Evolutionary conservation across 352 stramenopile species (phyloP), one percentile per base, ranked within the genome.

Genomic region (Globisporangium paroecandrum): DNA sequence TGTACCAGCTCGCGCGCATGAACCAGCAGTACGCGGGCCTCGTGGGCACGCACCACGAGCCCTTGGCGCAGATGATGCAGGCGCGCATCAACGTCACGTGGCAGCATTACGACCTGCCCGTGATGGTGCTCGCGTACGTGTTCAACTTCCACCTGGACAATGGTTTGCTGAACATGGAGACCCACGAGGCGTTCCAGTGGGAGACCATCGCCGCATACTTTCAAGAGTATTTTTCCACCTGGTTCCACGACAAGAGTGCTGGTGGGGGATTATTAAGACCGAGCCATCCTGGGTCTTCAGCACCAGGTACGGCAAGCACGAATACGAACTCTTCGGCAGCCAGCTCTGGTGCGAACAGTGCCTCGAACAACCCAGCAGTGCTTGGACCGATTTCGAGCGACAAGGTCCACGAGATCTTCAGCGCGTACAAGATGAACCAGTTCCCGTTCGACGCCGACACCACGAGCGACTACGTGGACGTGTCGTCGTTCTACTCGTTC

Each of bases 401-500:
- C 53, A 71, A 73, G 1, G 71, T 89, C 5, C 64, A 81, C 29
- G 75, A 80, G 20, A 87, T 90, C 41, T 66, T 95, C 4, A 77
- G 78, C 43, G 76, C 82, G 20, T 89, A 89, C 65, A 85, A 89
- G 54, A 66, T 82, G 49, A 82, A 79, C 10, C 79, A 90, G 49
- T 93, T 91, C 54, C 85, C 87, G 15, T 93, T 95, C 25, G 85
- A 93, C 64, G 61, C 69, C 1, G 78, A 85, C 34, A 92, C 83
- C 18, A 91, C 85, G 24, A 85, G 73, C 65, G 85, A 90, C 63
- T 93, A 94, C 66, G 71, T 81, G 0, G 85, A 95, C 60, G 83
- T 93, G 49, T 90, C 82, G 49, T 93, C 85, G 7, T 95, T 95
- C 66, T 95, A 95, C 69, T 91, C 85, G 62, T 91, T 92, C 56